These are phyloP conservation scores for Mayamaea pseudoterrestris DNA, from an alignment of 108 stramenopile species.

Conservation along the genomic window DNA sequence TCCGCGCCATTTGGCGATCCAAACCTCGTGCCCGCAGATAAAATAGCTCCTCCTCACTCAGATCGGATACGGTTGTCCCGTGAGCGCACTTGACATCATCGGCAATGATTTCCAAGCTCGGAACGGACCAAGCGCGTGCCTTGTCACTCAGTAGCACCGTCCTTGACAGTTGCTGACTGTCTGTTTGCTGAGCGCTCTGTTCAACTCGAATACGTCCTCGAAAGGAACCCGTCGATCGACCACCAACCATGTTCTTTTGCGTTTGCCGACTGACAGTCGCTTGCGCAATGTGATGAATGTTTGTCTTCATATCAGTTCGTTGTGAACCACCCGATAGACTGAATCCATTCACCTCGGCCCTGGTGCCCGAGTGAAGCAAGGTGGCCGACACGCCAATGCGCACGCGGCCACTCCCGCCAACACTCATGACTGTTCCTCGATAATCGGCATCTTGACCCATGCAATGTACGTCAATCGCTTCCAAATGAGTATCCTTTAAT, in stretches of 20 bases:
- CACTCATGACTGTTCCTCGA: constrained; percentile 46
- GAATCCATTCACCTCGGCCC: constrained; percentile 64
- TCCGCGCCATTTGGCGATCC: constrained; percentile 51
- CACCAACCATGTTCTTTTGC: constrained; percentile 89
- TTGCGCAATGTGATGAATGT: constrained; percentile 84
- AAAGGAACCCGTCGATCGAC: constrained; percentile 73
- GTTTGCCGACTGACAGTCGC: constrained; percentile 67
- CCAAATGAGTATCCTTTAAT: constrained; percentile 68
- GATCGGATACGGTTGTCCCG: constrained; percentile 91
- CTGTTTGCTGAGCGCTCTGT: constrained; percentile 85
- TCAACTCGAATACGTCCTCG: constrained; percentile 91
- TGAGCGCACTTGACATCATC: constrained; percentile 93
- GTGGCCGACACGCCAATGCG: constrained; percentile 49
- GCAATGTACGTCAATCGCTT: constrained; percentile 70
- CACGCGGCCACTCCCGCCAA: constrained; percentile 73
- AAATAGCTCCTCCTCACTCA: constrained; percentile 90
- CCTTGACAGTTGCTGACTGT: constrained; percentile 82
- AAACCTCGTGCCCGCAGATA: constrained; percentile 84
- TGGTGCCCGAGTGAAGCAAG: constrained; percentile 51
- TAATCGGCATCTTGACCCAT: constrained; percentile 55
- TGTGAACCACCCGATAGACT: constrained; percentile 73
- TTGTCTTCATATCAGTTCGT: constrained; percentile 73
- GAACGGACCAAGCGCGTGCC: constrained; percentile 78
- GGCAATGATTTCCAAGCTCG: constrained; percentile 89
- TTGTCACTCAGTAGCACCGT: constrained; percentile 80